Base-by-base conservation (phyloP, 805 yeast species). In the Millerozyma acaciae region DNA sequence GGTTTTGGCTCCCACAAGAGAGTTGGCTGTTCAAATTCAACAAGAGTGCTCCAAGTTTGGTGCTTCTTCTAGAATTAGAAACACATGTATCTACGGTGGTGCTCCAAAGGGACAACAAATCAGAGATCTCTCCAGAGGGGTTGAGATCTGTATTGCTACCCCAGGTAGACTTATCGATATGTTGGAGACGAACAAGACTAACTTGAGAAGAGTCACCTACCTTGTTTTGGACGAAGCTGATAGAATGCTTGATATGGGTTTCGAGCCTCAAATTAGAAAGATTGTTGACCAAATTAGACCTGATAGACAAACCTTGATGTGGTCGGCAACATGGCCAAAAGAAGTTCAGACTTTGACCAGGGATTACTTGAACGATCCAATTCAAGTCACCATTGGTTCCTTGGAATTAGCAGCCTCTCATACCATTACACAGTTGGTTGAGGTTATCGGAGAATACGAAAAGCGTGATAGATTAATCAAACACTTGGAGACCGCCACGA, bases 281-380 rank as follows among this genome's bases (percentile, higher is more conserved):
- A 93, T 93, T 65, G 90, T 93, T 48, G 89, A 83, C 53, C 97
- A 90, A 75, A 93, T 93, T 61, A 85, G 98, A 73, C 98, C 98
- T 42, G 98, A 93, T 65, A 88, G 97, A 75, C 98, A 93, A 73
- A 93, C 98, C 41, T 75, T 90, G 53, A 87, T 93, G 97, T 93
- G 97, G 97, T 90, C 97, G 43, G 98, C 98, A 50, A 93, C 98
- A 36, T 93, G 98, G 98, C 98, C 98, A 53, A 90, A 89, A 76
- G 95, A 87, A 65, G 97, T 93, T 44, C 94, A 90, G 73, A 74
- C 80, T 48, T 75, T 93, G 57, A 94, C 97, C 47, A 76, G 82
- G 54, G 98, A 93, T 64, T 93, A 86, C 65, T 75, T 90, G 59
- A 66, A 76, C 36, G 96, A 93, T 60, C 93, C 90, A 56, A 90